phyloP scores from a whole-genome alignment of 306 rosid species.

The Vigna nakashimae region DNA sequence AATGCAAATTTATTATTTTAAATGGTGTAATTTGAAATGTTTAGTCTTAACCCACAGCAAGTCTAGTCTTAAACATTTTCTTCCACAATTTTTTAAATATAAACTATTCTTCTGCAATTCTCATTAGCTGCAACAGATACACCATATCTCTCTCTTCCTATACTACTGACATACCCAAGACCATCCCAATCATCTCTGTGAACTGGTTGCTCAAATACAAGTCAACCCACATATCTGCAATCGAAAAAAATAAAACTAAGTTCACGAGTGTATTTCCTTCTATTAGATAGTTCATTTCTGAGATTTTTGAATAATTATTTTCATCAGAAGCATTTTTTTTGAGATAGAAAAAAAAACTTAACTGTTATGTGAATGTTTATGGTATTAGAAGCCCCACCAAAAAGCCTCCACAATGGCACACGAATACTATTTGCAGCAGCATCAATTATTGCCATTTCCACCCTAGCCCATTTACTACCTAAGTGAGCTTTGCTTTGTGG shows the following conservation, averaged over 20 bases:
- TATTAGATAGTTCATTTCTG: not conserved
- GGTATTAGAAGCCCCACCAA: conserved; percentile 87
- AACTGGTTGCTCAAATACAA: conserved; percentile 90
- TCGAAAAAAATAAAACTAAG: conserved; percentile 43
- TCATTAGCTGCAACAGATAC: conserved; percentile 95
- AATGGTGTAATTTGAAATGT: too few species aligned
- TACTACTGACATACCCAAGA: conserved; percentile 69
- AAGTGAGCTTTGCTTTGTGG: too few species aligned
- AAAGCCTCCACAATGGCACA: conserved; percentile 88
- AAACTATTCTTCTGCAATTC: conserved; percentile 74
- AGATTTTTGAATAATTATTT: not conserved
- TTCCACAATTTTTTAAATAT: conserved; percentile 73
- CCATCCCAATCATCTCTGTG: conserved; percentile 99
- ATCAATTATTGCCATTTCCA: conserved; percentile 93
- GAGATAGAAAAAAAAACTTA: conserved; percentile 45
- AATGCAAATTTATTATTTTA: too few species aligned
- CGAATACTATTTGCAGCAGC: conserved; percentile 84
- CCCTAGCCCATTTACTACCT: conserved; percentile 37
- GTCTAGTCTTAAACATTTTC: conserved; percentile 60
- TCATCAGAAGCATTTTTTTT: conserved; percentile 16
- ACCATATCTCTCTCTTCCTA: conserved; percentile 75
- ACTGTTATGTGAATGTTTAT: conserved; percentile 79
- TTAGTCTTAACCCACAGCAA: too few species aligned
- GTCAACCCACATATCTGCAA: conserved; percentile 79
- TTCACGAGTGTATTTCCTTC: conserved; percentile 5